A percentile compares a stretch with the other conserved stretches of the same genome.
Conservation (phyloP, 345 rosid species). For the Melastoma malabathricum region DNA sequence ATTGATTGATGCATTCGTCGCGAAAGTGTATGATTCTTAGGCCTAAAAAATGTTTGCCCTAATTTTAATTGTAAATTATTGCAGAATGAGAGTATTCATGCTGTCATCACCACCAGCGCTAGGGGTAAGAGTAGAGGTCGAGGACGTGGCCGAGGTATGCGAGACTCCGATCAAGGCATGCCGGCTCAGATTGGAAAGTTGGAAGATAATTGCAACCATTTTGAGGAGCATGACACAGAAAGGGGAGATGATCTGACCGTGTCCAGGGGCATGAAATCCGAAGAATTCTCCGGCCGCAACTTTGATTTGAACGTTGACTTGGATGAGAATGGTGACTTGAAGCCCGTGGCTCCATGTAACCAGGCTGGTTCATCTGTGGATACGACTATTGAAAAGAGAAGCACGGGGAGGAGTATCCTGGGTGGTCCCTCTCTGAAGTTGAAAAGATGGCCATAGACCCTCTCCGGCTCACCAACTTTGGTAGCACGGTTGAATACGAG, state of each 20-base stretch:
- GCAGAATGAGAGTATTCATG: constrained; percentile 30
- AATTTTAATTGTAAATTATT: constrained; percentile 5
- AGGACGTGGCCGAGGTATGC: constrained; percentile 28
- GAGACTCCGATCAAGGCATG: constrained; percentile 13
- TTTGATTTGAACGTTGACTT: constrained; percentile 46
- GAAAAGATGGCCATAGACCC: constrained; percentile 34
- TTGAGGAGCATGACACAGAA: constrained; percentile 14
- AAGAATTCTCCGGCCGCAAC: constrained; percentile 18
- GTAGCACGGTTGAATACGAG: constrained; percentile 20
- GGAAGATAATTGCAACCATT: constrained; percentile 25
- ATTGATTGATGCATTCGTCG: no score
- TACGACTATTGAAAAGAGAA: constrained; percentile 9
- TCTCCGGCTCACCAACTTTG: constrained; percentile 13
- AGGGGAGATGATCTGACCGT: constrained; percentile 11
- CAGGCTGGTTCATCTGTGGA: constrained; percentile 3
- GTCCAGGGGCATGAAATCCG: constrained; percentile 9
- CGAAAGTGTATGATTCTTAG: no score
- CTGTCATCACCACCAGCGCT: constrained; percentile 27
- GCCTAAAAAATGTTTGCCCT: no score
- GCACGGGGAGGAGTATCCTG: constrained; percentile 17
- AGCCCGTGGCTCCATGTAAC: not conserved
- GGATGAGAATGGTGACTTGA: constrained; percentile 44
- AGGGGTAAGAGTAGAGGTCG: constrained; percentile 35
- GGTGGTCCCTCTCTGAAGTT: constrained; percentile 22
- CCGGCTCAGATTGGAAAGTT: constrained; percentile 13